Conservation (phyloP, 345 rosid species). For the Heritiera littoralis region DNA sequence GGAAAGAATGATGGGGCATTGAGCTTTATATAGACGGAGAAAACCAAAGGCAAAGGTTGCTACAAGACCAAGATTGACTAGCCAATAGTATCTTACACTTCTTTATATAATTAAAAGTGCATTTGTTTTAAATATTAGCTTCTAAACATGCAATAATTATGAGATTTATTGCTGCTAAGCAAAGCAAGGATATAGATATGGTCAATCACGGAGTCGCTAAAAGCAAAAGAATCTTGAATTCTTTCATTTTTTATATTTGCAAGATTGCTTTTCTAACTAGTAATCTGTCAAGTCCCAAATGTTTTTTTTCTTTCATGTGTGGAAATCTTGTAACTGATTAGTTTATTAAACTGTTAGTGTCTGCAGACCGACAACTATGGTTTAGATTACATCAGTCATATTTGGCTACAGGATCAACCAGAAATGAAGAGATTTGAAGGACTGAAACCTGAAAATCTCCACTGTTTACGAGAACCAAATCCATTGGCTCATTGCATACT, state of each 20-base stretch:
- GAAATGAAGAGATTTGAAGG: no score
- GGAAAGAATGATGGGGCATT: background rate
- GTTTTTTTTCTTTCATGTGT: background rate
- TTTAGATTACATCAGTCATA: background rate
- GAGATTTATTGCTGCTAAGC: constrained; percentile 3
- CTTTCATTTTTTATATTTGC: background rate
- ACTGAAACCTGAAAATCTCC: no score
- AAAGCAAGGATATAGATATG: background rate
- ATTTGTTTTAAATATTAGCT: background rate
- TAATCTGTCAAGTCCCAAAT: background rate
- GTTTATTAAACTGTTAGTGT: background rate
- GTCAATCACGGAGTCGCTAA: background rate
- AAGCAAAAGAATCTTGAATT: no score
- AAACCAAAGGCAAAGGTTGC: background rate
- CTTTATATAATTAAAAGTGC: background rate
- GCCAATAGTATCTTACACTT: background rate
- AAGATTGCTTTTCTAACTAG: background rate
- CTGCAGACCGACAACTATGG: background rate
- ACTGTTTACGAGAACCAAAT: background rate
- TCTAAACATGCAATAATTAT: background rate
- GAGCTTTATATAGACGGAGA: background rate
- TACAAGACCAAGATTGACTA: background rate
- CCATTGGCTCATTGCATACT: background rate
- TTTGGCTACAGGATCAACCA: background rate
- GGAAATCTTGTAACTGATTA: background rate